Evolutionary conservation across 1,284 basidiomycete species (phyloP).

Genomic region (Sporisorium scitamineum): DNA sequence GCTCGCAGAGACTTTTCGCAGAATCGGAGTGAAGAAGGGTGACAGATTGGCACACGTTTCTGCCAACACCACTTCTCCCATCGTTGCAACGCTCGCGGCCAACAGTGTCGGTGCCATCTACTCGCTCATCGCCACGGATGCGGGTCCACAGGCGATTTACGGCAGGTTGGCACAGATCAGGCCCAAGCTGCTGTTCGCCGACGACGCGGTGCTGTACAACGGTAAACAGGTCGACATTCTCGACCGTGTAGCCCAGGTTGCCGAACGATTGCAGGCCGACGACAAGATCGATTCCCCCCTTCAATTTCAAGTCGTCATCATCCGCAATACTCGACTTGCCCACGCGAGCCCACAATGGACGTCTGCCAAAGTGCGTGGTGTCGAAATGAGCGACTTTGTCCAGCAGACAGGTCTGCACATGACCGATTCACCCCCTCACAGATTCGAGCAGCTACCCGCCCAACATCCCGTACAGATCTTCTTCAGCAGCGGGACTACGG

Average conservation of each 20-base stretch:
- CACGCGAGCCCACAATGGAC: slow-evolving; percentile 20
- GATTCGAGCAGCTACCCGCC: slow-evolving; percentile 49
- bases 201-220: slow-evolving; percentile 68
- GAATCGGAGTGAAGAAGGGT: slow-evolving; percentile 35
- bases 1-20: slow-evolving; percentile 40
- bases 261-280: slow-evolving; percentile 50
- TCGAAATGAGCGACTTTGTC: slow-evolving; percentile 34
- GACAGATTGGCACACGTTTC: slow-evolving; percentile 46
- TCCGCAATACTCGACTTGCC: slow-evolving; percentile 29
- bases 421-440: slow-evolving; percentile 34
- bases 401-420: slow-evolving; percentile 20
- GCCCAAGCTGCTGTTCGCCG: slow-evolving; percentile 69
- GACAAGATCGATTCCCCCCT: slow-evolving; percentile 45
- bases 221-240: slow-evolving; percentile 66
- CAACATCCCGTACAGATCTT: slow-evolving; percentile 67
- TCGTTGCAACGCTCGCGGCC: slow-evolving; percentile 44
- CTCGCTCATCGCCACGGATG: slow-evolving; percentile 51
- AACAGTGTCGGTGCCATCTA: slow-evolving; percentile 55
- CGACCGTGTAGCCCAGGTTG: slow-evolving; percentile 53
- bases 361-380: slow-evolving; percentile 13
- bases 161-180: slow-evolving; percentile 62
- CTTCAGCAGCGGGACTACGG: slow-evolving; percentile 69
- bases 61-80: slow-evolving; percentile 38
- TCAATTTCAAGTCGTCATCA: slow-evolving; percentile 50
- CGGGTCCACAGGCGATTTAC: slow-evolving; percentile 51